Percentiles rank a stretch among this genome's conserved stretches.
phyloP scores from a whole-genome alignment of 306 rosid species.

The Cucurbita moschata region DNA sequence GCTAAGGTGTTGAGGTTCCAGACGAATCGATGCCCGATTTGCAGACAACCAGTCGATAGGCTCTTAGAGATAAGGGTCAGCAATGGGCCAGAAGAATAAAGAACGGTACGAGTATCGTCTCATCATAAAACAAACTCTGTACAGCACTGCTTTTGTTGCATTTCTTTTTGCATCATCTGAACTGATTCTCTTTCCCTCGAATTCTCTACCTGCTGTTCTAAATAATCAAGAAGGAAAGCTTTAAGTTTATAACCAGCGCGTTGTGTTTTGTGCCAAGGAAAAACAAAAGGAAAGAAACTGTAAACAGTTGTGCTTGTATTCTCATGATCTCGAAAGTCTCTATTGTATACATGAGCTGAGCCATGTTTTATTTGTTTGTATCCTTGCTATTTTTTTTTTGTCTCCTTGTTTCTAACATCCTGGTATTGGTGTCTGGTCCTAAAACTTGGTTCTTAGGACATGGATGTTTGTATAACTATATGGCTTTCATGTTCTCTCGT shows the following conservation, averaged over 20 bases:
- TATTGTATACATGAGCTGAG: not conserved
- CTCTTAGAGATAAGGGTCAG: slow-evolving; percentile 83
- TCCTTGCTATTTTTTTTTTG: not conserved
- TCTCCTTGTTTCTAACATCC: not conserved
- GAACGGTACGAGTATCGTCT: not conserved
- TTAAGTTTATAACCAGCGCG: not conserved
- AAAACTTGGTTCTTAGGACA: no score
- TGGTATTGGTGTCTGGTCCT: not conserved
- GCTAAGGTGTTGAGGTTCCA: slow-evolving; percentile 84
- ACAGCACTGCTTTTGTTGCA: slow-evolving; percentile 20
- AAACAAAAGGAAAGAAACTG: slow-evolving; percentile 15
- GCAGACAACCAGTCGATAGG: slow-evolving; percentile 96
- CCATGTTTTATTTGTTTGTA: not conserved
- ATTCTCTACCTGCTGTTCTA: not conserved
- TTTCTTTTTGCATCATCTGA: slow-evolving; percentile 1
- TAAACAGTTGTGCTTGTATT: not conserved
- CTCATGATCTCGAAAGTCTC: not conserved
- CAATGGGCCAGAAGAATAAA: slow-evolving; percentile 45
- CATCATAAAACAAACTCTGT: slow-evolving; percentile 19
- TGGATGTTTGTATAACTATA: not conserved
- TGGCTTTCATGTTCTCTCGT: not conserved
- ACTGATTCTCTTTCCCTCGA: not conserved
- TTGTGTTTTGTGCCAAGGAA: not conserved
- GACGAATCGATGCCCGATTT: slow-evolving; percentile 86
- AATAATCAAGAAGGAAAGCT: slow-evolving; percentile 1